Base-by-base conservation (phyloP, 768 basidiomycete species). In the Agrocybe chaxingu region DNA sequence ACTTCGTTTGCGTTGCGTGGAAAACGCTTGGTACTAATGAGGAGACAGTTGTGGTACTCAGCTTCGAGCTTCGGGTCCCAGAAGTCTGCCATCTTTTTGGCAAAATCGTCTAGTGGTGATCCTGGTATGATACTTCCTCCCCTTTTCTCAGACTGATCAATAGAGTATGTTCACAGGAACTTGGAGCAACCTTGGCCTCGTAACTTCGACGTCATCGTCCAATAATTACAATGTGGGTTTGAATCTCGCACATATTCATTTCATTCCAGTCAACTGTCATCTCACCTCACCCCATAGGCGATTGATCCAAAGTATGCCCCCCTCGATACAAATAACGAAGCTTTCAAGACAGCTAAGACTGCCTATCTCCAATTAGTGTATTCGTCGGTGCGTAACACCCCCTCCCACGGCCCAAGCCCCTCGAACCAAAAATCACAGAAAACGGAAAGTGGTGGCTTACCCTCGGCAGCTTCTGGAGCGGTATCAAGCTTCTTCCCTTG, bases 391-490 rank as follows among this genome's bases (percentile, higher is more conserved):
- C 47, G 59, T 39, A 2, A 33, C n/a, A 18, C 13, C 35, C 9
- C 7, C 40, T 29, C 40, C 11, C 43, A 12, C 34, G 19, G 9
- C 12, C 4, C 16, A 10, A 36, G 34, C 36, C 30, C 42, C 4
- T 13, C 6, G 44, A 8, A 47, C 9, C 30, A 39, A 47, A 33
- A 4, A 39, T 55, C 33, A 24, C 52, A 70, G 76, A 74, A 47
- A 67, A 66, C 33, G 65, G 71, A 51, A 70, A 66, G 44, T 80
- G 77, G 79, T 70, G 66, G 45, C 69, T 82, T 9, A 72, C 75
- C 12, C 63, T 81, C 5, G 81, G 81, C 16, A 78, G 76, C 51
- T 81, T 74, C 66, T 81, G 79, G 79, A 75, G 70, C 6, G 80
- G 80, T 8, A 81, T 81, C 56, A 77, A 80, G 53, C 57, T 68